These are phyloP conservation scores for Rhizophagus clarus DNA, from an alignment of 192 early-diverging fungal genomes.

Conservation along the genomic window DNA sequence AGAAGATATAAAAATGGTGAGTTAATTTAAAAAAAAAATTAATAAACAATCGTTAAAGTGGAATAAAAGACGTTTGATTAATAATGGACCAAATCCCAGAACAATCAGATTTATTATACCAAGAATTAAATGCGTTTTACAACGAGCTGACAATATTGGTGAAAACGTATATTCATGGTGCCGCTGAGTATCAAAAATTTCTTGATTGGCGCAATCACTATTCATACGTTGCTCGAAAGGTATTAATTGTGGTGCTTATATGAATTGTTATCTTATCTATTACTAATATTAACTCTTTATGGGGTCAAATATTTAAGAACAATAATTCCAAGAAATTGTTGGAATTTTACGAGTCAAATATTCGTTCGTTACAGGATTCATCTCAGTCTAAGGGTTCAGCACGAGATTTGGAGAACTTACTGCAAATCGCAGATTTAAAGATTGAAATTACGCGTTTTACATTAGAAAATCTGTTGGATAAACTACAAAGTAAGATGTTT, in stretches of 20 bases:
- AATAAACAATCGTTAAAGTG: background rate
- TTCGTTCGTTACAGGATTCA: background rate
- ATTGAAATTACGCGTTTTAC: background rate
- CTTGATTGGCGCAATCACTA: conserved; percentile 45
- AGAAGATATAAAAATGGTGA: conserved; percentile 36
- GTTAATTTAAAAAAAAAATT: background rate
- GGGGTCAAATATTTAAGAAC: background rate
- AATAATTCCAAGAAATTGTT: background rate
- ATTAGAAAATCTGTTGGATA: background rate
- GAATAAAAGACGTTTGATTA: background rate
- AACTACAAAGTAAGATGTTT: background rate
- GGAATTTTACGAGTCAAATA: background rate
- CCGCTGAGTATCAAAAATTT: conserved; percentile 32
- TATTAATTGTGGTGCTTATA: conserved; percentile 12
- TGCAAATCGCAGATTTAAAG: background rate
- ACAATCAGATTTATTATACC: background rate
- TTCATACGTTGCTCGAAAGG: conserved; percentile 47
- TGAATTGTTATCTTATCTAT: background rate
- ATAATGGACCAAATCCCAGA: background rate
- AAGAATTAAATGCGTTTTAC: background rate
- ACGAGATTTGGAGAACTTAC: background rate
- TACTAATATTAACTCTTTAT: background rate
- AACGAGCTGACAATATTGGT: conserved; percentile 30
- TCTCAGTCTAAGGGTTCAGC: background rate
- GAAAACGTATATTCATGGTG: conserved; percentile 15